A percentile compares a stretch with the other conserved stretches of the same genome.
Evolutionary conservation across 2,329 filamentous ascomycete genomes (phyloP).

Genomic region (Trichothecium sympodiale): DNA sequence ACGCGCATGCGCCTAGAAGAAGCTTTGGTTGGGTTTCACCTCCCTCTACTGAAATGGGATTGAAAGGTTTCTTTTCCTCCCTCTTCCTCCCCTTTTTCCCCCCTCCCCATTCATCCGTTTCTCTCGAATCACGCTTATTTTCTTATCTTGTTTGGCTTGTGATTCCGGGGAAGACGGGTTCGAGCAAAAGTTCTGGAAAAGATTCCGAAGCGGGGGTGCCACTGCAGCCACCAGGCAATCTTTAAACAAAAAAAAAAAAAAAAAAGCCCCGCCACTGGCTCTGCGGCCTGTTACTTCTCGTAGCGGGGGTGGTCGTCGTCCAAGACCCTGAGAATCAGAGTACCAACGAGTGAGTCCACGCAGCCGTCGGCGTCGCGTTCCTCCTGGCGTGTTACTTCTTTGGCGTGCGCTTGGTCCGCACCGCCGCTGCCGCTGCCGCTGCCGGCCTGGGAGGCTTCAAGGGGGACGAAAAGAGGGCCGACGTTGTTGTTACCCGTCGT

Average conservation of each 20-base stretch:
- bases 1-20: too few species aligned
- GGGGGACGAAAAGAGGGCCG: conserved; percentile 31
- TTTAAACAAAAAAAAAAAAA: not conserved
- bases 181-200: too few species aligned
- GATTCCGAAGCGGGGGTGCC: not conserved
- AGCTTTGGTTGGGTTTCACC: too few species aligned
- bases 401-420: conserved; percentile 20
- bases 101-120: too few species aligned
- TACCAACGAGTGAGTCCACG: conserved; percentile 13
- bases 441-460: conserved; percentile 27
- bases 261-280: not conserved
- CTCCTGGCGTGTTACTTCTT: conserved; percentile 19
- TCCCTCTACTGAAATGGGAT: too few species aligned
- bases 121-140: too few species aligned
- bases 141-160: too few species aligned
- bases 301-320: not conserved
- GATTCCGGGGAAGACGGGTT: too few species aligned
- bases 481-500: conserved; percentile 26
- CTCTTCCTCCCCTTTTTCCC: too few species aligned
- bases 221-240: not conserved
- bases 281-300: not conserved
- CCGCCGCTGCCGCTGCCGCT: conserved; percentile 6
- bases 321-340: not conserved
- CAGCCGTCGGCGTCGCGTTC: conserved; percentile 22
- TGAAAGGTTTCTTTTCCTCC: too few species aligned